These are phyloP conservation scores for Irpex sp. DNA, from an alignment of 1,284 basidiomycete species.

Conservation along the genomic window DNA sequence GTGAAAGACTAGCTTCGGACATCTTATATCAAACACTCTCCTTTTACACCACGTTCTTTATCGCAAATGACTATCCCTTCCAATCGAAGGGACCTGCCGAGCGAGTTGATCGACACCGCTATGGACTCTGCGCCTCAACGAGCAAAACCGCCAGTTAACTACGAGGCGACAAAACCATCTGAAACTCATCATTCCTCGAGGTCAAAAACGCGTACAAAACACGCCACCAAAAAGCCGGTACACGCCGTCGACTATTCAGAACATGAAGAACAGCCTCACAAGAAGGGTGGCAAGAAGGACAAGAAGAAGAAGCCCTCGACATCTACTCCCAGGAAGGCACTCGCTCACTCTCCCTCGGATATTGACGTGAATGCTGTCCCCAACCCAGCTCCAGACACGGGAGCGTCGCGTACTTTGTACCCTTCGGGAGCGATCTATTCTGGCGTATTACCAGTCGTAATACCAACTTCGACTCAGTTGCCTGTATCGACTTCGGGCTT, in stretches of 20 bases:
- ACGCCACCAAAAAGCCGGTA: neutral
- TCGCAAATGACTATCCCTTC: slow-evolving; percentile 12
- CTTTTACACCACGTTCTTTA: slow-evolving; percentile 17
- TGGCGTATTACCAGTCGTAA: slow-evolving; percentile 23
- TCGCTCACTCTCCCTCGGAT: slow-evolving; percentile 15
- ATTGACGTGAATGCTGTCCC: slow-evolving; percentile 44
- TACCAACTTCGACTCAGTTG: slow-evolving; percentile 6
- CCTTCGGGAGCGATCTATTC: slow-evolving; percentile 19
- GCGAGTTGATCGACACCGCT: neutral
- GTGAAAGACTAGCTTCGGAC: neutral
- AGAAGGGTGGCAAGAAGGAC: slow-evolving; percentile 16
- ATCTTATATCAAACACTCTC: slow-evolving; percentile 2
- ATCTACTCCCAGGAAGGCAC: slow-evolving; percentile 13
- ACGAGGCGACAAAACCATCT: neutral
- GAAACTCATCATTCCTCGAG: neutral
- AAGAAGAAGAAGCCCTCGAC: slow-evolving; percentile 22
- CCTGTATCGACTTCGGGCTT: slow-evolving; percentile 19
- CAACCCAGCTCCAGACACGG: slow-evolving; percentile 52
- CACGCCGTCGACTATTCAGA: slow-evolving; percentile 12
- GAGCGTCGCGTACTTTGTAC: slow-evolving; percentile 19
- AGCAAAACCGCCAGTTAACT: neutral
- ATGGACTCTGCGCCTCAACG: neutral
- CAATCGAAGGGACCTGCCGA: slow-evolving; percentile 4
- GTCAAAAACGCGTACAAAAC: neutral
- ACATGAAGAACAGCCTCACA: slow-evolving; percentile 15